phyloP scores from a whole-genome alignment of 768 basidiomycete genomes.

The Agrocybe praecox region DNA sequence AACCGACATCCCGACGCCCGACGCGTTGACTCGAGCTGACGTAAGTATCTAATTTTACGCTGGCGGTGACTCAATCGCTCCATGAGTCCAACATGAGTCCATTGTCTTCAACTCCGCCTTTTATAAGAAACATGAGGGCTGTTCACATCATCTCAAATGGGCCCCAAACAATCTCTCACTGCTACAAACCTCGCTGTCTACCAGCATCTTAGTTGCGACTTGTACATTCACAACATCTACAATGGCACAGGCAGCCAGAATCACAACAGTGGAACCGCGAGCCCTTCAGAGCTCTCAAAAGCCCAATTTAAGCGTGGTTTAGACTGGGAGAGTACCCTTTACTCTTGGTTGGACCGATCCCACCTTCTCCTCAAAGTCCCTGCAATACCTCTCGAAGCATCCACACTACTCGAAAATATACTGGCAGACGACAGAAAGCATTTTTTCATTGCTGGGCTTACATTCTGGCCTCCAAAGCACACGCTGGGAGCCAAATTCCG shows the following conservation, averaged over 20 bases:
- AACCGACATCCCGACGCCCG: not conserved
- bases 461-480: conserved; percentile 43
- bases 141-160: conserved; percentile 19
- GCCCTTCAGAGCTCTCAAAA: conserved; percentile 30
- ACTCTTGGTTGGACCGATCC: conserved; percentile 41
- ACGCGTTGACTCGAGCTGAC: not conserved
- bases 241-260: conserved; percentile 9
- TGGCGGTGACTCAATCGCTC: not conserved
- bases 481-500: conserved; percentile 34
- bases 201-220: conserved; percentile 49
- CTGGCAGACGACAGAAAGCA: conserved; percentile 42
- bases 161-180: conserved; percentile 34
- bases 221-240: conserved; percentile 48
- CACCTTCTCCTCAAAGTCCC: conserved; percentile 43
- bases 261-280: conserved; percentile 4
- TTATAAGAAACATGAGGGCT: conserved; percentile 3
- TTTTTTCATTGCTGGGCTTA: conserved; percentile 47
- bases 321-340: conserved; percentile 46
- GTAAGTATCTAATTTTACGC: not conserved
- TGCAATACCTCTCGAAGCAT: conserved; percentile 33
- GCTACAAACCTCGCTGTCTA: conserved; percentile 49
- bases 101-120: conserved; percentile 1
- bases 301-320: conserved; percentile 46
- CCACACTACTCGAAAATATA: conserved; percentile 41
- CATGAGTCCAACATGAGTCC: not conserved